Base-by-base conservation (phyloP, 768 basidiomycete genomes). In the Leccinum ochraceum region DNA sequence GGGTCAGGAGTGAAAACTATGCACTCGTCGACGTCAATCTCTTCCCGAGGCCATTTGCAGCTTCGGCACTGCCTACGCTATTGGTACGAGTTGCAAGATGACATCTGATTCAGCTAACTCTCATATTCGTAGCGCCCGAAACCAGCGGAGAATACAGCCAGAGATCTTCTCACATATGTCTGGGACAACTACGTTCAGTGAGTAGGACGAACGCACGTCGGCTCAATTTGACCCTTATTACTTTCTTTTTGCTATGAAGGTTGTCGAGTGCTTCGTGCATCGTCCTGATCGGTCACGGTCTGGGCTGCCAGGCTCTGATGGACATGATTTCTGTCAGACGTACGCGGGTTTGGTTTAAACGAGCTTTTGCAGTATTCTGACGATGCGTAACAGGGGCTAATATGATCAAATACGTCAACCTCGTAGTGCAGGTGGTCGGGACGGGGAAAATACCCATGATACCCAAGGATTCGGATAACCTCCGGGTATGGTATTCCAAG, bases 181-280 rank as follows among this genome's bases (percentile, higher is more conserved):
- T 99, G 97, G 97, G 96, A 98, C 73, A 96, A 98, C 68, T 95
- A 95, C 69, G 80, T 98, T 62, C 86, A 90, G 95, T 97, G 66
- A 60, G 90, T 72, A 17, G n/a, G 52, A 50, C 60, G 22, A 22
- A 53, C 8, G 20, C 42, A 16, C 48, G 44, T 46, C 62, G 0
- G 51, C 13, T 57, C 20, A 9, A n/a, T 26, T 20, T 30, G 7
- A 39, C 20, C 13, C 13, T 52, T 24, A 59, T 52, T 22, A 59
- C 56, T 54, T 30, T 39, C 17, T 55, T 53, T n/a, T 59, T 22
- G 1, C 28, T 34, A 11, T 50, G 6, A 66, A 95, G 93, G 60
- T 78, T 96, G 64, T 89, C 88, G 6, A 81, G 80, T 22, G 90
- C 90, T 8, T 79, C 84, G 32, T 80, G 85, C 46, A 83, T 99